These are phyloP conservation scores for Fusarium pseudocircinatum DNA, from an alignment of 2,329 filamentous ascomycete genomes.

Conservation along the genomic window DNA sequence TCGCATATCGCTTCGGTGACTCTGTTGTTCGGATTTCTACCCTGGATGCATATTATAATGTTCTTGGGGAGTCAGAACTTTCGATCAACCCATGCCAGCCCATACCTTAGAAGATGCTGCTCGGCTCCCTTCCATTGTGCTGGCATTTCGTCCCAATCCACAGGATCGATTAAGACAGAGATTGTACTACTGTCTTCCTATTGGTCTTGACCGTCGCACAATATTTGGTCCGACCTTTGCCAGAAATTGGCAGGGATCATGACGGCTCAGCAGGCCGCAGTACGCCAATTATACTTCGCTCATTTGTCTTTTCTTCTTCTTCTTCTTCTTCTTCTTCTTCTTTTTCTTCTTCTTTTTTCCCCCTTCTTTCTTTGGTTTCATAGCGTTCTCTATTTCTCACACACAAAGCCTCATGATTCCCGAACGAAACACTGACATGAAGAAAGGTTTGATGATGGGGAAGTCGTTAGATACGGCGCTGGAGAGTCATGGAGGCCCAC, in stretches of 20 bases:
- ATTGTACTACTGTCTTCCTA: background rate
- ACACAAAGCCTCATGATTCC: background rate
- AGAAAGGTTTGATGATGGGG: constrained; percentile 67
- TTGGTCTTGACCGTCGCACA: background rate
- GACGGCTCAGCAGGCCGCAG: background rate
- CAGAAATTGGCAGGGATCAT: background rate
- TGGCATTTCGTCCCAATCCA: background rate
- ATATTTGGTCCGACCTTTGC: background rate
- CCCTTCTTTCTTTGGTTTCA: background rate
- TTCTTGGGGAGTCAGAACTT: background rate
- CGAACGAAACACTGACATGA: background rate
- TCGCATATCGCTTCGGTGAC: background rate
- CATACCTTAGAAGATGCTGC: background rate
- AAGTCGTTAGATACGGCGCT: constrained; percentile 69
- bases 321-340: too few relatives aligned
- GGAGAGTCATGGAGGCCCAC: constrained; percentile 70
- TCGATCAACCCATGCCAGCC: background rate
- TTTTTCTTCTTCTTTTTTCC: background rate
- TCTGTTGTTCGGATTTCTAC: background rate
- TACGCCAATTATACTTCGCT: background rate
- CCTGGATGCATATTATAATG: background rate
- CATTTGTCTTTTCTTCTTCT: background rate
- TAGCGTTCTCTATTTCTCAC: background rate
- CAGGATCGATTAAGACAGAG: background rate
- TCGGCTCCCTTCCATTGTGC: background rate